Base-by-base conservation (phyloP, 148 eudicot species). In the Rheum nobile region DNA sequence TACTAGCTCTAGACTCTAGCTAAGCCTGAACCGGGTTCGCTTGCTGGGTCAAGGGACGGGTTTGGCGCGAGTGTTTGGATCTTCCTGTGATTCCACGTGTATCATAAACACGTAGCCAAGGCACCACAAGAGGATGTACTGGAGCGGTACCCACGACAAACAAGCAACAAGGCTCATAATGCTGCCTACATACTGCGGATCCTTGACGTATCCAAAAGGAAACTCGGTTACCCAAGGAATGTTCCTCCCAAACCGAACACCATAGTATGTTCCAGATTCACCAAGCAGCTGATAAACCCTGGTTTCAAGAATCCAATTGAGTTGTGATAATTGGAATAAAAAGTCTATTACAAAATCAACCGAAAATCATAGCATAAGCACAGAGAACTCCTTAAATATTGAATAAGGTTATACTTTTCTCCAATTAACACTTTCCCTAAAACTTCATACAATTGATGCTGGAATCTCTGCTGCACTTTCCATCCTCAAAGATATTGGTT, bases 211-310 rank as follows among this genome's bases (percentile, higher is more conserved):
- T 42, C 99, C 99, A 55, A 91, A 95, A 8, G 99, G 97, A 70
- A 91, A 95, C 76, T 90, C 87, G 14, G 96, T 84, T 47, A 90
- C 96, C 99, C 99, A 95, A 22, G 99, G 97, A 41, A 95, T 77
- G 78, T 59, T 74, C 83, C 87, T 90, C 44, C 97, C 99, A 55
- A 95, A 95, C 34, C 99, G 93, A 52, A 95, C 97, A 11, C 99
- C 99, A 78, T 95, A 95, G 85, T 91, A 91, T 57, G 96, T 92
- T 21, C 99, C 97, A 4, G 91, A 19, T 85, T 95, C 99, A 78
- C 99, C 99, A 69, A 95, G 83, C 80, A 95, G 76, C 79, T 90
- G 99, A 77, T 95, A 95, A 12, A 95, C 97, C 97, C 99, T 95
- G 90, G 70, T 31, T 32, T 32, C 21, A 65, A 65, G 41, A 63